Base-by-base conservation (phyloP, 768 basidiomycete genomes). In the Psilocybe cyanescens region DNA sequence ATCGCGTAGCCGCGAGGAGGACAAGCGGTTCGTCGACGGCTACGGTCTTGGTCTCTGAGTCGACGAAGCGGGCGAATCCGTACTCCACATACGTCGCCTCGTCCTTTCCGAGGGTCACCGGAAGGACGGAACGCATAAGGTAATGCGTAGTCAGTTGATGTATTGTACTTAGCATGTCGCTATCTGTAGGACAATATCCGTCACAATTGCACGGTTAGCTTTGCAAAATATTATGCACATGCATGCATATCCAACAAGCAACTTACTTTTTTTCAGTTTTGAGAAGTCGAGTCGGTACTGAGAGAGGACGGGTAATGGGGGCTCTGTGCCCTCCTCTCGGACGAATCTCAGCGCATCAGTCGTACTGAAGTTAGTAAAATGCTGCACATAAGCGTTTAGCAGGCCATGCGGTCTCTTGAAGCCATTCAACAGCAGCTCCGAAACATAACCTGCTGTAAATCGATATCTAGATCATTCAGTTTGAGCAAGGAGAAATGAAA, bases 21-120 rank as follows among this genome's bases (percentile, higher is more conserved):
- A 80, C 77, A 6, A 83, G 75, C 4, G 81, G 80, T 63, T 83
- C 81, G 48, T 81, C 78, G 2, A 81, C 71, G 12, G 74, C 69
- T 39, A 79, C 75, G 0, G 69, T 72, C 50, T 76, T 74, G 11
- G 76, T 77, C 33, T 72, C 74, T 1, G 78, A 71, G 55, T 79
- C 76, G 50, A 73, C 69, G 30, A 81, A 81, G 4, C 81, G 76
- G 11, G 80, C 80, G 41, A 81, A 81, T 3, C 81, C 81, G 54
- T 79, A 78, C 67, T 79, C 75, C 28, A 82, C 79, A 33, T 75
- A 78, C 14, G 65, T 74, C 12, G 72, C 74, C 59, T 81, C 78
- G 55, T 79, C 76, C 50, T 73, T 68, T 0, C 78, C 79, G 0
- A 80, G 74, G n/a, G 73, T 70, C 3, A 67, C 52, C 3, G 75